Evolutionary conservation across 2,329 filamentous ascomycete species (phyloP), one percentile per base, ranked within the genome.

Genomic region (Lachnellula arida): DNA sequence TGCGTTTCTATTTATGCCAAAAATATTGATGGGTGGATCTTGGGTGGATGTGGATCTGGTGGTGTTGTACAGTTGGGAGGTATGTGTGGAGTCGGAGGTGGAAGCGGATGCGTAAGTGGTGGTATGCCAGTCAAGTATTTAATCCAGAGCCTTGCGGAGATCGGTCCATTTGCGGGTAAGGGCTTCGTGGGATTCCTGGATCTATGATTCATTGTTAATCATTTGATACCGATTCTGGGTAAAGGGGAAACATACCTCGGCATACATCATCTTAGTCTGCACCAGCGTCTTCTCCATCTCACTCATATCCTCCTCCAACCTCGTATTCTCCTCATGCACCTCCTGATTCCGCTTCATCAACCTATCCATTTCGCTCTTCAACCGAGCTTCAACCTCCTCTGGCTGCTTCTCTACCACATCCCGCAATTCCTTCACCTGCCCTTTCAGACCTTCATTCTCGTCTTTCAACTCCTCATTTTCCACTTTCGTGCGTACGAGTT

Each of bases 281-380:
- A 99, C 93, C 63, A 99, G 77, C 71, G 91, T 86, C 73, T 92
- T 89, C 77, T 97, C 94, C 77, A 97, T 89, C 65, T 97, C 91
- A 5, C 84, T 81, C 81, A 96, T 82, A 67, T 94, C 89, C 69
- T 96, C 93, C 73, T 97, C 92, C 63, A 99, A 76, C 56, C 80
- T 83, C 58, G 88, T 81, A 68, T 97, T 99, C 75, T 96, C 91
- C 65, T 96, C 91, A 68, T 97, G 92, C 7, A 97, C 92, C 67
- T 95, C 91, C 60, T 88, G 82, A 70, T 97, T 97, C 58, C 91
- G 84, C 72, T 91, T 86, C 87, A 97, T 94, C 66, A 97, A 84
- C 52, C 88, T 83, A 54, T 97, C 92, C 75, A 96, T 92, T 73
- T 97, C 93, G 11, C 82, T 81, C 70, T 88, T 85, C 73, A 96